Conservation (phyloP, 768 basidiomycete genomes). For the Kwoniella shandongensis region DNA sequence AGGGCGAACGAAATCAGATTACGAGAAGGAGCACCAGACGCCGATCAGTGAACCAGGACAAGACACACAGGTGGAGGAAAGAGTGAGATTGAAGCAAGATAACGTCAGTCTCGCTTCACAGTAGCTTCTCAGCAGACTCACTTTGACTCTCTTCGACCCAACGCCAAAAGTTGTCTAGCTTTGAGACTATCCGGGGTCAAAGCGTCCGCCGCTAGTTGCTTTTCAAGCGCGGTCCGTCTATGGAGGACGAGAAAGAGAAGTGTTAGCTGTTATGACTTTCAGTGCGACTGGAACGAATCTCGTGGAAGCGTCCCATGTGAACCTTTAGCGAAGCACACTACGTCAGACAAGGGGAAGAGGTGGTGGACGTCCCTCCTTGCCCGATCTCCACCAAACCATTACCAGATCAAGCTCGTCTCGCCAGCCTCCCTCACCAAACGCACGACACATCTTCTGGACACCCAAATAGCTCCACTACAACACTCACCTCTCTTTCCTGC, state of each 20-base stretch:
- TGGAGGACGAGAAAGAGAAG: background rate
- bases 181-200: conserved; percentile 48
- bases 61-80: background rate
- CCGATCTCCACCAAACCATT: too few relatives aligned
- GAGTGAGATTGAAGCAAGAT: background rate
- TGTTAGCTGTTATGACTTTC: background rate
- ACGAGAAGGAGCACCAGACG: background rate
- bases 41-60: background rate
- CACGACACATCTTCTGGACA: too few relatives aligned
- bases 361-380: background rate
- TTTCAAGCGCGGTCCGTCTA: conserved; percentile 49
- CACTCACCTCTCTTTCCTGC: conserved; percentile 78
- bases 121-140: too few relatives aligned
- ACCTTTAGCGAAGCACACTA: background rate
- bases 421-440: too few relatives aligned
- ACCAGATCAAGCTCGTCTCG: too few relatives aligned
- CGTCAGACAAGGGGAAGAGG: background rate
- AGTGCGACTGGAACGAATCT: too few relatives aligned
- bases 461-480: background rate
- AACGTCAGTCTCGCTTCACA: background rate
- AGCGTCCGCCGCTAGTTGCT: conserved; percentile 43
- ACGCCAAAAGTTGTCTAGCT: conserved; percentile 44
- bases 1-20: conserved; percentile 54
- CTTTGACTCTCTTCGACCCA: conserved; percentile 51
- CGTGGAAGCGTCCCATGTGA: background rate